These are phyloP conservation scores for Apiospora arundinis DNA, from an alignment of 2,329 filamentous ascomycete genomes.

Conservation along the genomic window DNA sequence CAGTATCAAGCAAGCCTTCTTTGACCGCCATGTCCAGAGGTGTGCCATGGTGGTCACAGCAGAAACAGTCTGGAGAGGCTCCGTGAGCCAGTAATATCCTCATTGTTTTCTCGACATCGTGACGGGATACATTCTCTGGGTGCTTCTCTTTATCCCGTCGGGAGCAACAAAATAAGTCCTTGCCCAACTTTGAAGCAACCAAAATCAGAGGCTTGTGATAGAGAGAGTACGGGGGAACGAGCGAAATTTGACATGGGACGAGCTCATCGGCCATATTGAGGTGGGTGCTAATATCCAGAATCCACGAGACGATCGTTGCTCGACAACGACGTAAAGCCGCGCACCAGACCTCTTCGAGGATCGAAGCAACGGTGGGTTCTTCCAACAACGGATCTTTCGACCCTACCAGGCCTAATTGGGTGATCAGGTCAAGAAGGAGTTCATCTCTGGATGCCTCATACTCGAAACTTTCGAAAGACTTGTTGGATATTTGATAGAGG, in stretches of 20 bases:
- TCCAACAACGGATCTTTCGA: background rate
- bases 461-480: fast-evolving
- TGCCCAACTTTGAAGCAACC: too few species aligned
- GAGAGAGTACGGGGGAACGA: too few species aligned
- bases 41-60: background rate
- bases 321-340: background rate
- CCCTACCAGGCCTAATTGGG: background rate
- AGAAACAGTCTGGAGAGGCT: background rate
- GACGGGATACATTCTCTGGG: background rate
- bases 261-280: background rate
- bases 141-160: background rate
- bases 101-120: background rate
- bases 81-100: background rate
- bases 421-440: background rate
- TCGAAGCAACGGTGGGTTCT: background rate
- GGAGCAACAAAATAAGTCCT: too few species aligned
- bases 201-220: background rate
- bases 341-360: background rate
- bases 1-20: too few species aligned
- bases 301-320: background rate
- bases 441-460: background rate
- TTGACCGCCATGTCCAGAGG: background rate
- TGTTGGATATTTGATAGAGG: background rate
- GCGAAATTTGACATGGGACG: background rate
- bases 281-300: background rate